These are phyloP conservation scores for Ophiocordyceps camponoti-rufipedis DNA, from an alignment of 2,329 filamentous ascomycete species.

Conservation along the genomic window DNA sequence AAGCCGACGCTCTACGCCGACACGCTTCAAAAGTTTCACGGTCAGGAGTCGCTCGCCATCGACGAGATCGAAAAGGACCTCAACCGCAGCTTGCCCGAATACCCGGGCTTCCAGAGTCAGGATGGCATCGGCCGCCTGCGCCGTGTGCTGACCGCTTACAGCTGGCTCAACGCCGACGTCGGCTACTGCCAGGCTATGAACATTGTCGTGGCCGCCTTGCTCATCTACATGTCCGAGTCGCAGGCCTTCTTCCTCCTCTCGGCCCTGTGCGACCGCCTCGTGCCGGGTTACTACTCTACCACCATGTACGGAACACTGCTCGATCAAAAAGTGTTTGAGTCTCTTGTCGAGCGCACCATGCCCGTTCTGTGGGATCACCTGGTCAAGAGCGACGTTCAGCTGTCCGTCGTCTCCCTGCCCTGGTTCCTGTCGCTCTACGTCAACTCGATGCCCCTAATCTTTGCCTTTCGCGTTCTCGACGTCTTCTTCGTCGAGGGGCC, in stretches of 20 bases:
- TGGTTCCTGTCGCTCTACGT: slow-evolving; percentile 98
- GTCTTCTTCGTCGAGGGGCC: slow-evolving; percentile 97
- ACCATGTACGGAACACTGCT: slow-evolving; percentile 98
- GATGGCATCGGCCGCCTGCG: slow-evolving; percentile 83
- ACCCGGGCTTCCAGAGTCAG: slow-evolving; percentile 90
- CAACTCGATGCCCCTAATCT: slow-evolving; percentile 97
- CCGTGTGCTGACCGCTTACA: slow-evolving; percentile 87
- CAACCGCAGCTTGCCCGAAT: slow-evolving; percentile 90
- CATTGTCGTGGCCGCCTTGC: slow-evolving; percentile 89
- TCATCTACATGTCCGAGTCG: slow-evolving; percentile 95
- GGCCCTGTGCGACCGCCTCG: slow-evolving; percentile 74
- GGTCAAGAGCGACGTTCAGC: slow-evolving; percentile 89
- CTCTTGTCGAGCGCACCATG: slow-evolving; percentile 97
- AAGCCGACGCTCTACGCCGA: slow-evolving; percentile 71
- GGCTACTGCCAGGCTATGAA: slow-evolving; percentile 99
- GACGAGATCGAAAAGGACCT: slow-evolving; percentile 98
- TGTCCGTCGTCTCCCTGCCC: slow-evolving; percentile 89
- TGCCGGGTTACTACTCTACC: slow-evolving; percentile 93
- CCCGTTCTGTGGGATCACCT: slow-evolving; percentile 95
- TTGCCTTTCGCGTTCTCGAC: slow-evolving; percentile 89
- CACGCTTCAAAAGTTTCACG: slow-evolving; percentile 66
- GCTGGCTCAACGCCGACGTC: slow-evolving; percentile 88
- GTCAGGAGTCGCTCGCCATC: slow-evolving; percentile 81
- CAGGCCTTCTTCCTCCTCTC: slow-evolving; percentile 94
- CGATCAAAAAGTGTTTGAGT: slow-evolving; percentile 95